Base-by-base conservation (phyloP, 2,329 filamentous ascomycete species). In the Colletotrichum graminicola region DNA sequence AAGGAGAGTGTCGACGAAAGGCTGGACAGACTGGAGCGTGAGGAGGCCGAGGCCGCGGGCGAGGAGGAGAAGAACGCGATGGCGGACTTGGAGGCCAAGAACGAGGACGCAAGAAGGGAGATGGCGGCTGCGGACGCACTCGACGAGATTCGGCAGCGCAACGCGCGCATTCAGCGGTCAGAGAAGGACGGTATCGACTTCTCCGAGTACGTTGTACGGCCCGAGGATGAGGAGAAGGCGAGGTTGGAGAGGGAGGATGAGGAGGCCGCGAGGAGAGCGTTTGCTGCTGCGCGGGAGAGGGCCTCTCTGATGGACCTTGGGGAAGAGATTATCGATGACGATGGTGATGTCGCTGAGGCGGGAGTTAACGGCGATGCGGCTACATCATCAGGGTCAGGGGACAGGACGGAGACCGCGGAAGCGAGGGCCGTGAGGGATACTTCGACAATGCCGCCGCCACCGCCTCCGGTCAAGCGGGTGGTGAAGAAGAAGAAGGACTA, bases 71-170 rank as follows among this genome's bases (percentile, higher is more conserved):
- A 91, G 74, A 95, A 98, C 80, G 94, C 94, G 29, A 99, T 99
- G 97, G 93, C 93, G 68, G 95, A 98, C 79, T 83, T 99, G 57
- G 96, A 99, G 83, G 92, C 93, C 74, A 98, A 98, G 84, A 97
- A 95, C 66, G 84, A 93, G 29, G 96, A 99, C 80, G 95, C 95
- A 1, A 95, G 96, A 84, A 88, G 92, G 51, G 96, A 99, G 82
- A 99, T 99, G 95, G 94, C 93, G 23, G 94, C 98, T 55, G 96
- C 96, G 2, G 96, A 99, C 84, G 95, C 95, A 10, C 84, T 99
- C 66, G 96, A 99, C 80, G 95, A 98, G 83, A 98, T 99, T 68
- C 87, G 95, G 67, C 95, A 93, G 63, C 86, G 95, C 74, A 99
- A 99, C 82, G 96, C 96, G 10, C 87, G 94, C 74, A 90, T 96